Base-by-base conservation (phyloP, 2,329 filamentous ascomycete genomes). In the Diaporthe vexans region DNA sequence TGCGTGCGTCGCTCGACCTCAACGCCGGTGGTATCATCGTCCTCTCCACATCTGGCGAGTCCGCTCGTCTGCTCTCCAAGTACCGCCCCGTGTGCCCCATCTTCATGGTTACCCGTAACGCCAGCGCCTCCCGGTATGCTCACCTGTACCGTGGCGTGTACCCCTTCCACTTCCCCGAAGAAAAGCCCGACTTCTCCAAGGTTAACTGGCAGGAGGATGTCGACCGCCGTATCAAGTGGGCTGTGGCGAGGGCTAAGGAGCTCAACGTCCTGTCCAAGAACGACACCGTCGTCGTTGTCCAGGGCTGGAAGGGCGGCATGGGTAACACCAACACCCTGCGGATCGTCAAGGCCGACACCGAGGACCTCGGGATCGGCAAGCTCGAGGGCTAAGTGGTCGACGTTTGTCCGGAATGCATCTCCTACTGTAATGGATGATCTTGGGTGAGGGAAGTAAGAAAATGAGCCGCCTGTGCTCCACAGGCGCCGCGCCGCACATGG, bases 171-270 rank as follows among this genome's bases (percentile, higher is more conserved):
- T 98, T 98, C 90, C 91, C 93, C 71, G 94, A 98, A 88, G 86
- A 88, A 80, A 98, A 98, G 92, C 97, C 97, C 80, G 95, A 99
- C 88, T 99, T 98, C 86, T 91, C 90, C 84, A 91, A 93, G 85
- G 91, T 93, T 81, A 95, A 97, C 87, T 99, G 97, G 97, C 97
- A 99, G 88, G 95, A 98, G 89, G 96, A 99, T 86, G 97, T 99
- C 80, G 97, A 99, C 87, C 92, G 93, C 84, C 95, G 97, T 83
- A 94, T 99, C 85, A 98, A 96, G 90, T 99, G 96, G 95, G 97
- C 94, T 84, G 94, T 99, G 84, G 88, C 90, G 83, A 91, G 95
- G 83, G 97, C 95, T 79, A 91, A 98, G 81, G 91, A 93, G 85
- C 93, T 99, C 77, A 91, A 92, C 79, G 90, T 95, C 65, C 87